phyloP scores from a whole-genome alignment of 2,329 filamentous ascomycete species.

The Tolypocladium paradoxum region DNA sequence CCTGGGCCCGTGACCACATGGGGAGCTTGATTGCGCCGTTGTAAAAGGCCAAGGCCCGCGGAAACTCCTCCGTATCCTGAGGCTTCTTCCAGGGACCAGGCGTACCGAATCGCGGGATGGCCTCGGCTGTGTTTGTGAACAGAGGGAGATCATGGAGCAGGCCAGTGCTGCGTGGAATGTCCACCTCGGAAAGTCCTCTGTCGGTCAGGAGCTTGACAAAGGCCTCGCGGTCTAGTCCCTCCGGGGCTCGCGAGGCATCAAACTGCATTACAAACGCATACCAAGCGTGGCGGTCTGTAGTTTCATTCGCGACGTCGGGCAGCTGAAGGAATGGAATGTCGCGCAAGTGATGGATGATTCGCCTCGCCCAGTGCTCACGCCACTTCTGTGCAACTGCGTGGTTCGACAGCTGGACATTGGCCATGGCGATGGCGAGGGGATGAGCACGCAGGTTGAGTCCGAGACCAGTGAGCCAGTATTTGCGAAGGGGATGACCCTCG shows the following conservation, averaged over 20 bases:
- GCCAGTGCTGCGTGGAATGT: slow-evolving; percentile 3
- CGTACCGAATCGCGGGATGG: not conserved
- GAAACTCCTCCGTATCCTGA: not conserved
- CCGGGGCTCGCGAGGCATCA: not conserved
- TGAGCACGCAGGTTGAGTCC: slow-evolving; percentile 3
- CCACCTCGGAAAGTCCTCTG: slow-evolving; percentile 1
- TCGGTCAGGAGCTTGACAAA: not conserved
- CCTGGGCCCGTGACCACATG: not conserved
- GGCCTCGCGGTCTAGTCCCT: not conserved
- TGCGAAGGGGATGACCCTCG: not conserved
- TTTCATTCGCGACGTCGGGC: not conserved
- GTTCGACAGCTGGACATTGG: not conserved
- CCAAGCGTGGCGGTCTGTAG: not conserved
- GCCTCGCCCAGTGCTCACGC: not conserved
- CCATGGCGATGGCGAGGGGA: slow-evolving; percentile 1
- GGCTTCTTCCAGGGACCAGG: not conserved
- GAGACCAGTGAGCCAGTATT: slow-evolving; percentile 1
- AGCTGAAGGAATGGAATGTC: slow-evolving; percentile 2
- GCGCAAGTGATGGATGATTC: not conserved
- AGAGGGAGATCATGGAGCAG: slow-evolving; percentile 2
- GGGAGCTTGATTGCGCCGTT: slow-evolving; percentile 4
- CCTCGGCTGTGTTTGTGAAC: slow-evolving; percentile 1
- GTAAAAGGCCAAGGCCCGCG: not conserved
- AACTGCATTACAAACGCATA: slow-evolving; percentile 1
- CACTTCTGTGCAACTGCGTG: not conserved